Evolutionary conservation across 2,329 filamentous ascomycete species (phyloP).

Genomic region (Cryphonectria naterciae): DNA sequence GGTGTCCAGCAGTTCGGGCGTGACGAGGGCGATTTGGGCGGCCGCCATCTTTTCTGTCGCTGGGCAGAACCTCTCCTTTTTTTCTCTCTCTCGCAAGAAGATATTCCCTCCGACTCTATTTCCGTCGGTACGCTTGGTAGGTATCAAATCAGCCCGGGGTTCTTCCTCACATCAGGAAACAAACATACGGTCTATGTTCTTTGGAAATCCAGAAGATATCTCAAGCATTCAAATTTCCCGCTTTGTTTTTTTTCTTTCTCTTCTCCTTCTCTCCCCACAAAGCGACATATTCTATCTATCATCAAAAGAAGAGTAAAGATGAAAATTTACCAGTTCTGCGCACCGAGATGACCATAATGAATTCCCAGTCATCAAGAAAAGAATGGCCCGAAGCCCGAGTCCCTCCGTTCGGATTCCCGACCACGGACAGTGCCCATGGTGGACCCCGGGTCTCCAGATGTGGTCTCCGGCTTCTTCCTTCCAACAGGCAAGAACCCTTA

Average conservation of each 20-base stretch:
- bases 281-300: too few relatives aligned
- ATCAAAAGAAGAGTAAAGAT: not conserved
- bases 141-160: too few relatives aligned
- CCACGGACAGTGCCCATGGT: not conserved
- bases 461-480: conserved; percentile 2
- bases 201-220: not conserved
- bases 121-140: too few relatives aligned
- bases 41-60: conserved; percentile 25
- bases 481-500: too few relatives aligned
- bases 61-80: not conserved
- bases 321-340: not conserved
- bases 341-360: not conserved
- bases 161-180: too few relatives aligned
- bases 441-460: conserved; percentile 11
- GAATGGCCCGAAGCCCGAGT: conserved; percentile 12
- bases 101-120: too few relatives aligned
- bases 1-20: conserved; percentile 46
- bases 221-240: not conserved
- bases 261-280: not conserved
- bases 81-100: too few relatives aligned
- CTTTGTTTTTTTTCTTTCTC: too few relatives aligned
- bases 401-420: conserved; percentile 13
- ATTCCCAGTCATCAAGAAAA: not conserved
- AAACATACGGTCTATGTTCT: too few relatives aligned
- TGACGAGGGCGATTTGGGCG: conserved; percentile 38